Conservation (phyloP, 2,329 filamentous ascomycete genomes). For the Meredithiella fracta region DNA sequence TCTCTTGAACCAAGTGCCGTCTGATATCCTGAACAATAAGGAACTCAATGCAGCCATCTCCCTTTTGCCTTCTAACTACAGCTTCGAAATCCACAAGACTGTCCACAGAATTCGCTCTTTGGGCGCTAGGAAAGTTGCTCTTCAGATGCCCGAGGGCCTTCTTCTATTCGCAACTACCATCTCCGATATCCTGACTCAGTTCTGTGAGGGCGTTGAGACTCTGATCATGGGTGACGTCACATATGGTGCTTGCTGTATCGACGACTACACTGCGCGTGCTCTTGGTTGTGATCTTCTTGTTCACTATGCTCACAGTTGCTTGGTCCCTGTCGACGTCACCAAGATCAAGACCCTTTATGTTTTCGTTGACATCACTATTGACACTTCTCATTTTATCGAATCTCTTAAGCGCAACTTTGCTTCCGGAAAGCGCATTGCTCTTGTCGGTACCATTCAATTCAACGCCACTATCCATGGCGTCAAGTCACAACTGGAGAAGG, state of each 20-base stretch:
- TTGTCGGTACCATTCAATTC: conserved; percentile 97
- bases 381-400: conserved; percentile 69
- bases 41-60: conserved; percentile 76
- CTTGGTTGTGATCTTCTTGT: conserved; percentile 87
- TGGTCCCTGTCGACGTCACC: conserved; percentile 91
- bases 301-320: conserved; percentile 91
- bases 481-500: conserved; percentile 57
- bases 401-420: conserved; percentile 81
- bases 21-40: conserved; percentile 68
- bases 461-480: conserved; percentile 91
- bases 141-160: conserved; percentile 95
- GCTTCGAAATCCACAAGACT: conserved; percentile 96
- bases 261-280: conserved; percentile 90
- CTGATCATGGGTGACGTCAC: conserved; percentile 99
- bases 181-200: conserved; percentile 86
- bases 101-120: conserved; percentile 80
- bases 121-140: conserved; percentile 63
- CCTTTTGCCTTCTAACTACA: conserved; percentile 87
- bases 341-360: conserved; percentile 96
- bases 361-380: conserved; percentile 95
- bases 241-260: conserved; percentile 95
- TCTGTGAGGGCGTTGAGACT: conserved; percentile 81
- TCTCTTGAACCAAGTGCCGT: conserved; percentile 79
- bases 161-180: conserved; percentile 94
- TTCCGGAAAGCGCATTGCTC: conserved; percentile 68